phyloP scores from a whole-genome alignment of 345 rosid species.

The Gynandropsis gynandra region DNA sequence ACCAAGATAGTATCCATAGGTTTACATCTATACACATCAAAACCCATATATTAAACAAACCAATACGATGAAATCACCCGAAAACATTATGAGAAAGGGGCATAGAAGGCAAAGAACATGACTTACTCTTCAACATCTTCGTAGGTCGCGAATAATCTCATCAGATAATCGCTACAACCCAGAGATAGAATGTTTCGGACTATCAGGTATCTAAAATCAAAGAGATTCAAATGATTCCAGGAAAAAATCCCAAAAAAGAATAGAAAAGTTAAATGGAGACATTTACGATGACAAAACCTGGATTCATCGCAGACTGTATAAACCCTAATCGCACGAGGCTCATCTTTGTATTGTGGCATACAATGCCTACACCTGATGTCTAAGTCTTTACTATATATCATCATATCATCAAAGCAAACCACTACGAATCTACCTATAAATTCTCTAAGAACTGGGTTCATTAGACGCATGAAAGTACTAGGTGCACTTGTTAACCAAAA shows the following conservation, averaged over 20 bases:
- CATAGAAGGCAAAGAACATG: not conserved
- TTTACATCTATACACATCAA: slow-evolving; percentile 44
- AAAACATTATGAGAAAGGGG: not conserved
- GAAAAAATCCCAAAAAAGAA: not conserved
- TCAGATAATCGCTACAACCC: slow-evolving; percentile 84
- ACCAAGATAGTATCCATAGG: slow-evolving; percentile 98
- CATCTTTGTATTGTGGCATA: slow-evolving; percentile 68
- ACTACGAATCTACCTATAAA: too few relatives aligned
- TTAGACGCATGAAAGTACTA: too few relatives aligned
- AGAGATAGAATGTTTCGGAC: slow-evolving; percentile 86
- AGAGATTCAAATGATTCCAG: slow-evolving; percentile 7
- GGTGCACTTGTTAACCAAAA: too few relatives aligned
- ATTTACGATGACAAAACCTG: slow-evolving; percentile 25
- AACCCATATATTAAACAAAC: not conserved
- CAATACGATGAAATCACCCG: not conserved
- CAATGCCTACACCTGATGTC: too few relatives aligned
- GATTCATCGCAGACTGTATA: slow-evolving; percentile 90
- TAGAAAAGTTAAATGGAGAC: not conserved
- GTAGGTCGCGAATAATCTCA: slow-evolving; percentile 55
- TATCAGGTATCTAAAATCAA: slow-evolving; percentile 52
- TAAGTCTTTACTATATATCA: too few relatives aligned
- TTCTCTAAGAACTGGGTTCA: too few relatives aligned
- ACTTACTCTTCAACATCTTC: slow-evolving; percentile 87
- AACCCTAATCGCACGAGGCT: slow-evolving; percentile 59
- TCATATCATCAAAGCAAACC: too few relatives aligned